Conservation (phyloP, 1,284 basidiomycete species). For the Apiotrichum akiyoshidainum region DNA sequence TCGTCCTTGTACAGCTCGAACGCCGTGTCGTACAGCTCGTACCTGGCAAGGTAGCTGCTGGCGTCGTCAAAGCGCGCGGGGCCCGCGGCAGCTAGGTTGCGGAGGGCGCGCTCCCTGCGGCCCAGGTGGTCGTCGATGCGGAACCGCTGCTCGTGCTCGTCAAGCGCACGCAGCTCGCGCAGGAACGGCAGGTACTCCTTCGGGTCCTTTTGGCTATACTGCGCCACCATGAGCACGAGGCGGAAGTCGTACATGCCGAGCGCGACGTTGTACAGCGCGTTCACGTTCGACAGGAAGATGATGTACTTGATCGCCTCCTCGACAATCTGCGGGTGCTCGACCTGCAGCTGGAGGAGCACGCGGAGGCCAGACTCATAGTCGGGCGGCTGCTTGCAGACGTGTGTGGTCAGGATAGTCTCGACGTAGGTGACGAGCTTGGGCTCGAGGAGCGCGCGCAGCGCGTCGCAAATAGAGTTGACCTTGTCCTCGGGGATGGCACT, state of each 20-base stretch:
- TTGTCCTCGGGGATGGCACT: conserved; percentile 41
- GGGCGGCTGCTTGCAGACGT: conserved; percentile 86
- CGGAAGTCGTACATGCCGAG: conserved; percentile 99
- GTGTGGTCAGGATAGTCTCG: conserved; percentile 85
- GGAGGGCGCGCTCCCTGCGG: conserved; percentile 70
- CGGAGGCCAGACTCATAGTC: conserved; percentile 83
- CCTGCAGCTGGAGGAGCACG: conserved; percentile 74
- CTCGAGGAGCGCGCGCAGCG: conserved; percentile 71
- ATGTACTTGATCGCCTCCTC: conserved; percentile 98
- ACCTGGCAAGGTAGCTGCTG: conserved; percentile 70
- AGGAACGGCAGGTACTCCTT: conserved; percentile 97
- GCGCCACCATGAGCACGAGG: conserved; percentile 90
- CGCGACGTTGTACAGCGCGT: conserved; percentile 87
- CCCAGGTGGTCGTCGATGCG: conserved; percentile 90
- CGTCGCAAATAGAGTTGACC: conserved; percentile 73
- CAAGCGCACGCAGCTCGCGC: conserved; percentile 76
- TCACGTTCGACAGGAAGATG: conserved; percentile 94
- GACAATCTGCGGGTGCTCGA: conserved; percentile 68
- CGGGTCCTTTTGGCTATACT: conserved; percentile 96
- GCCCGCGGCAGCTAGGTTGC: conserved; percentile 68
- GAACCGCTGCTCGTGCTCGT: conserved; percentile 79
- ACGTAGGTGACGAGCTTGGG: conserved; percentile 73
- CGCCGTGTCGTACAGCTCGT: conserved; percentile 73
- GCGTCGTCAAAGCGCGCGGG: conserved; percentile 67
- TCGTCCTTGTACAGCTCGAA: conserved; percentile 69